Base-by-base conservation (phyloP, 2,329 filamentous ascomycete genomes). In the Myriosclerotinia duriaeana region DNA sequence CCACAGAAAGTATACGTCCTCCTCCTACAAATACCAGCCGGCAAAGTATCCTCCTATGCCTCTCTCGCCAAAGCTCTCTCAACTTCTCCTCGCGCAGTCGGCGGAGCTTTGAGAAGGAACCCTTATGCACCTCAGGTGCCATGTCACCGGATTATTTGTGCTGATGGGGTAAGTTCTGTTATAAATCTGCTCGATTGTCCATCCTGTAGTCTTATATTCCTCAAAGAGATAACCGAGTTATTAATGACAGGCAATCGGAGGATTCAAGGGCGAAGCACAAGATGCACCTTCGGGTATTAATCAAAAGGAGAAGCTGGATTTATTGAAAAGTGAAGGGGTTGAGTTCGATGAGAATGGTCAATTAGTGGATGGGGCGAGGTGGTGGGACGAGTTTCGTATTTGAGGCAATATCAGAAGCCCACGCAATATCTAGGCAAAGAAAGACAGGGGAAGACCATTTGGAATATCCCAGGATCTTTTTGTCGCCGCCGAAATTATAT, bases 101-200 rank as follows among this genome's bases (percentile, higher is more conserved):
- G 87, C 2, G 86, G 85, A 40, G 87, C 87, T 1, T 80, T 88
- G 74, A 79, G 84, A 65, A 67, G 74, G 62, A 89, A 89, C 71
- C 87, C 86, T 0, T 89, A 86, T 72, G 86, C 86, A 42, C 87
- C 87, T 0, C 81, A 83, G 65, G 84, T 89, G 4, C 86, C 85
- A 0, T 88, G 86, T 83, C 73, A 88, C 75, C 79, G 87, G 4
- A 83, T 87, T 7, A 81, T 89, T 63, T 83, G 83, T 12, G 81
- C 80, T 40, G 81, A 83, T 69, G 82, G 85, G 5, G 81, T 83
- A 72, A 70, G 79, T 73, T 6, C 17, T 14, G 17, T 26, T 6
- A 8, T 6, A 2, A 40, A 61, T 65, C 38, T 14, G 11, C 30
- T 20, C 20, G 55, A 22, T 4, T 5, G 34, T n/a, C 15, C 30